Conservation (phyloP, 2,329 filamentous ascomycete species). For the Claviceps sp. region DNA sequence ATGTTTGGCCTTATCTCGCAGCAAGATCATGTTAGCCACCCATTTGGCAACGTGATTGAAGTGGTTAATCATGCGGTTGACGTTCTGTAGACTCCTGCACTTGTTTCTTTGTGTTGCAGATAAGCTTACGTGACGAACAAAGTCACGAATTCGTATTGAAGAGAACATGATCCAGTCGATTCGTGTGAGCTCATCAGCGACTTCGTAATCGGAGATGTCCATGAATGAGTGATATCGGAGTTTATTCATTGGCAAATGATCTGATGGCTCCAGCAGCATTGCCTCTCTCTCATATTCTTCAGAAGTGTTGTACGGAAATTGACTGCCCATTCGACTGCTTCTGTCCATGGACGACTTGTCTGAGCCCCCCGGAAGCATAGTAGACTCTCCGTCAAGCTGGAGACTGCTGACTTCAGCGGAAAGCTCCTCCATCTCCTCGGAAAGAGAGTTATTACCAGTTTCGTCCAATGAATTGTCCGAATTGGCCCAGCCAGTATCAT, state of each 20-base stretch:
- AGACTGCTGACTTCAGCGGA: conserved; percentile 31
- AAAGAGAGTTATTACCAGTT: conserved; percentile 20
- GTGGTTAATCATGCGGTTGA: conserved; percentile 88
- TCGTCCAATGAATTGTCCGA: conserved; percentile 44
- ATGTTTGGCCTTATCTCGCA: conserved; percentile 93
- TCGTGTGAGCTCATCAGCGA: conserved; percentile 82
- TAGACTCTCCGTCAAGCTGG: conserved; percentile 32
- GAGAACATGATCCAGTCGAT: conserved; percentile 99
- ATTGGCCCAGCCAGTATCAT: conserved; percentile 87
- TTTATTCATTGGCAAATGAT: conserved; percentile 62
- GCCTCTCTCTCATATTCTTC: conserved; percentile 77
- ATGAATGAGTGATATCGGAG: conserved; percentile 83
- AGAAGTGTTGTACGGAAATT: conserved; percentile 48
- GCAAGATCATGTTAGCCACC: conserved; percentile 70
- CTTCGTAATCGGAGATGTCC: conserved; percentile 68
- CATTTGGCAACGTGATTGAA: conserved; percentile 78
- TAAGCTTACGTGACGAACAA: conserved; percentile 81
- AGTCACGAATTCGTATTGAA: conserved; percentile 81
- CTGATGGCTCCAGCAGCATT: conserved; percentile 53
- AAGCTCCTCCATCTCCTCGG: conserved; percentile 26
- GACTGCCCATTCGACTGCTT: conserved; percentile 25
- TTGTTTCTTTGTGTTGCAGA: conserved; percentile 57
- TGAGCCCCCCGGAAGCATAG: conserved; percentile 33
- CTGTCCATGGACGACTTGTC: conserved; percentile 27
- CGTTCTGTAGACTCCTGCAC: conserved; percentile 66